Conservation (phyloP, 768 basidiomycete genomes). For the Psilocybe cubensis region DNA sequence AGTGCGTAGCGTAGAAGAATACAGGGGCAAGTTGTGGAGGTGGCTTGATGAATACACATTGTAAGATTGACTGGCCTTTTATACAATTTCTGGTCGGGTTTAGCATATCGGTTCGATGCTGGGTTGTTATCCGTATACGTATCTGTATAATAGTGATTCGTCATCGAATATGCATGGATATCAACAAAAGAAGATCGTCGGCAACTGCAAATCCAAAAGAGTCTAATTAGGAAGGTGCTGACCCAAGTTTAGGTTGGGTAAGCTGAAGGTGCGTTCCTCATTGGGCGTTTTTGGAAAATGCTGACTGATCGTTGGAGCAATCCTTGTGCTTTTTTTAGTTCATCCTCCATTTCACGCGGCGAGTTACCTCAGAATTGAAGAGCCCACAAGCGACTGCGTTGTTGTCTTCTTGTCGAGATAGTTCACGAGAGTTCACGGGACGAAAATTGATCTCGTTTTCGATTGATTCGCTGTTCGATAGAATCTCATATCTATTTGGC, state of each 20-base stretch:
- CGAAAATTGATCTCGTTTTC: too few relatives aligned
- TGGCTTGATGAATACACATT: background rate
- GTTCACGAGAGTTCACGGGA: too few relatives aligned
- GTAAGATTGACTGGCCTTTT: background rate
- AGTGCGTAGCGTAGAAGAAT: background rate
- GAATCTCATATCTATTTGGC: too few relatives aligned
- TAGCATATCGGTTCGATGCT: background rate
- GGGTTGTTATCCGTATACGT: background rate
- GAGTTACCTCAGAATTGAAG: too few relatives aligned
- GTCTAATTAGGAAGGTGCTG: background rate
- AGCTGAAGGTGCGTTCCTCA: background rate
- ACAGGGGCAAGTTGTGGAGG: background rate
- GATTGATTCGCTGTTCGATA: conserved; percentile 46
- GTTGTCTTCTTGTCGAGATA: too few relatives aligned
- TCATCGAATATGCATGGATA: background rate
- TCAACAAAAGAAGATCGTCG: background rate
- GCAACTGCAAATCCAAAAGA: background rate
- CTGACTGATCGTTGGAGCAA: background rate
- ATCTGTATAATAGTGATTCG: background rate
- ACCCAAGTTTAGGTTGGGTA: background rate
- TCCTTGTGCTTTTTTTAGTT: too few relatives aligned
- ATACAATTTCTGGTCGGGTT: background rate
- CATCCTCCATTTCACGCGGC: too few relatives aligned
- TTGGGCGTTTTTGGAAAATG: background rate
- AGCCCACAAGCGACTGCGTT: too few relatives aligned